Conservation (phyloP, 164 flowering plant genomes). For the Vitis amurensis region DNA sequence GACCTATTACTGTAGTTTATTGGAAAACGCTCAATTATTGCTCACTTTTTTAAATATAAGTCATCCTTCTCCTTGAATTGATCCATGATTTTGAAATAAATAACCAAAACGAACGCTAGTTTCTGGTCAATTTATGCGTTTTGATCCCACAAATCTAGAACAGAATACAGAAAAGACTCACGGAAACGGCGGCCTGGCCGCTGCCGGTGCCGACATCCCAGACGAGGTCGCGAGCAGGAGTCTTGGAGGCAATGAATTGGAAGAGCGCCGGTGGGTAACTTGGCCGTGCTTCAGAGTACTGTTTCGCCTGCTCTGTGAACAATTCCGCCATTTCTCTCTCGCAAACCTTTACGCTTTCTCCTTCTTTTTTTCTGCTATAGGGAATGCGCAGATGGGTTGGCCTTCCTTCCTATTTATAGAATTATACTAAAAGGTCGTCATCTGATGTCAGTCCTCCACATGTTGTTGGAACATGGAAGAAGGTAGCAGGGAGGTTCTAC, state of each 20-base stretch:
- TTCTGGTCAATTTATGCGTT: too few species aligned
- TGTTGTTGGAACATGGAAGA: too few species aligned
- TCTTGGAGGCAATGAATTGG: constrained; percentile 56
- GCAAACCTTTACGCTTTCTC: too few species aligned
- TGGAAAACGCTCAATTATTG: too few species aligned
- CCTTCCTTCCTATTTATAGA: background rate
- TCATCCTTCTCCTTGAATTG: too few species aligned
- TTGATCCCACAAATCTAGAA: background rate
- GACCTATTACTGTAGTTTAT: too few species aligned
- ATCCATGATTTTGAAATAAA: too few species aligned
- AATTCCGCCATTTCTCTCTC: constrained; percentile 43
- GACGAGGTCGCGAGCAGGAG: constrained; percentile 49
- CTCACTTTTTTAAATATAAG: too few species aligned
- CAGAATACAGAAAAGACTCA: constrained; percentile 18
- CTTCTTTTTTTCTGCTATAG: background rate
- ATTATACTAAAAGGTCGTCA: background rate
- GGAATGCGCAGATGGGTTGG: too few species aligned
- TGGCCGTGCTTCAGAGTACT: constrained; percentile 50
- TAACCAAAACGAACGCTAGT: too few species aligned
- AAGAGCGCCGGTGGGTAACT: constrained; percentile 51
- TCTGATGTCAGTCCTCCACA: too few species aligned
- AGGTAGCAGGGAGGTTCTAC: too few species aligned
- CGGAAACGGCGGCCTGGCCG: constrained; percentile 68
- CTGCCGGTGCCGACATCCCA: constrained; percentile 80
- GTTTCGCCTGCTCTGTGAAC: constrained; percentile 47